Evolutionary conservation across 2,329 filamentous ascomycete species (phyloP).

Genomic region (Xylaria sp.): DNA sequence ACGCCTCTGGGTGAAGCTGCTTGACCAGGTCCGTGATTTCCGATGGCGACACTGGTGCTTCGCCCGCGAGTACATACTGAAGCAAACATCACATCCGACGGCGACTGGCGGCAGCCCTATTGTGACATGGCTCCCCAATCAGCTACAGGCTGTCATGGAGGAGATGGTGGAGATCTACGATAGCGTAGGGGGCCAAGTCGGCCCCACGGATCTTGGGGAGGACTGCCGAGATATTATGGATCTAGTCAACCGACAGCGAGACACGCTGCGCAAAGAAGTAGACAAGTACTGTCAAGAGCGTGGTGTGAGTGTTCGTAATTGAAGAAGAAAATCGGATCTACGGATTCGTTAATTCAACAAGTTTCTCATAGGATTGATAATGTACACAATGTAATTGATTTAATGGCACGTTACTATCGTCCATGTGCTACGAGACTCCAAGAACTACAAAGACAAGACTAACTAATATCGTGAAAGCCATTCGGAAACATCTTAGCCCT

Average conservation of each 20-base stretch:
- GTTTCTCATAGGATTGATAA: neutral
- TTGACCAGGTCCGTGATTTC: constrained; percentile 83
- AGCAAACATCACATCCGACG: constrained; percentile 78
- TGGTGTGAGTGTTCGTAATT: constrained; percentile 38
- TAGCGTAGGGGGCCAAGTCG: constrained; percentile 52
- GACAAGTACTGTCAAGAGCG: constrained; percentile 77
- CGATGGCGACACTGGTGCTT: constrained; percentile 89
- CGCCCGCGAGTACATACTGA: constrained; percentile 84
- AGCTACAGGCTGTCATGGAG: constrained; percentile 77
- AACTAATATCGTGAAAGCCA: constrained; percentile 22
- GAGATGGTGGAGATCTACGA: constrained; percentile 72
- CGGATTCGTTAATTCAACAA: neutral
- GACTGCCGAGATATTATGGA: constrained; percentile 73
- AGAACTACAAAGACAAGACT: neutral
- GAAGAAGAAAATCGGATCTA: neutral
- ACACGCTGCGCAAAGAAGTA: constrained; percentile 77
- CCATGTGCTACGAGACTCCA: constrained; percentile 5
- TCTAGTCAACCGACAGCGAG: constrained; percentile 68
- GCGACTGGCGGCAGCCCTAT: constrained; percentile 85
- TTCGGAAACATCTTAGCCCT: constrained; percentile 23
- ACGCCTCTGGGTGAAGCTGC: constrained; percentile 69
- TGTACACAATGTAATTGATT: neutral
- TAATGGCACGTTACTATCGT: constrained; percentile 16
- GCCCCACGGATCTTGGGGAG: constrained; percentile 56
- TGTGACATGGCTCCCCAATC: constrained; percentile 86